Base-by-base conservation (phyloP, 352 stramenopile genomes). In the Discostella stelligera region DNA sequence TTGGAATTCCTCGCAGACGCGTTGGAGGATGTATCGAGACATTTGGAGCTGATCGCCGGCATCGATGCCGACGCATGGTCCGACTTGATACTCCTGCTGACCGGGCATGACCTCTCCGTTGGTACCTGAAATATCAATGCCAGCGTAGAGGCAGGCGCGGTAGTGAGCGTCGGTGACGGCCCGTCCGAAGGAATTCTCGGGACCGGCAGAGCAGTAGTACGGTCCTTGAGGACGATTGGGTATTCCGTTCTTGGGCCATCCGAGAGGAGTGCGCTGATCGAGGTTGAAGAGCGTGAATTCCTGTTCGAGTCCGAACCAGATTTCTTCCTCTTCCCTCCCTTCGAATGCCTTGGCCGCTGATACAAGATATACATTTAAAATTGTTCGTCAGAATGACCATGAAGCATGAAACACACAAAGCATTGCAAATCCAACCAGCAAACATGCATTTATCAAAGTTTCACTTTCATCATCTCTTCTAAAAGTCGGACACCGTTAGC, bases 31-130 rank as follows among this genome's bases (percentile, higher is more conserved):
- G 93, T 98, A 98, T 79, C 96, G 95, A 48, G 92, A 96, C 88
- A 98, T 97, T 94, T 95, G 98, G 71, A 98, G 88, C 85, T 98
- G 95, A 89, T 98, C 96, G 63, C 95, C 96, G 54, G 95, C 93
- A 56, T 97, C 94, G 68, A 98, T 98, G 83, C 96, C 96, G 54
- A 95, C 92, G 87, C 95, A 98, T 39, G 96, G 96, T 79, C 96
- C 96, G 65, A 98, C 95, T 90, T 98, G 95, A 91, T 98, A 98
- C 91, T 98, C 96, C 91, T 96, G 97, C 86, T 98, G 95, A 73
- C 95, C 95, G 67, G 96, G 96, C 95, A 98, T 98, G 77, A 98
- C 96, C 87, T 98, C 96, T 76, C 95, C 96, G 86, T 98, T 98
- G 73, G 96, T 98, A 74, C 96, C 96, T 48, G 93, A 97, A 80